Base-by-base conservation (phyloP, 2,329 filamentous ascomycete species). In the Aspergillus sp. region DNA sequence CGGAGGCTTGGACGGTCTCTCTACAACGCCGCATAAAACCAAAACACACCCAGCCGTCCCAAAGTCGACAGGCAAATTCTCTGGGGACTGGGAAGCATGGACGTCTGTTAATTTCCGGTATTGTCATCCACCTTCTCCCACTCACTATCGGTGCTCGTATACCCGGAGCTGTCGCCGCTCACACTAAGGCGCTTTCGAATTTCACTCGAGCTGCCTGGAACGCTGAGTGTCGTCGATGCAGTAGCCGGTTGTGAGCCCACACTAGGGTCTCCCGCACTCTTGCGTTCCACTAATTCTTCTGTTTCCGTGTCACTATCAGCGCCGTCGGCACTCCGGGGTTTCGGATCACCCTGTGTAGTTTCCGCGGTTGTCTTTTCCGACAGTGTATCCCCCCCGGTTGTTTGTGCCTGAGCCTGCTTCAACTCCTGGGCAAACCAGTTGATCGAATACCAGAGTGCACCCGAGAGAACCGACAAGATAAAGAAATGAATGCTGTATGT, bases 381-480 rank as follows among this genome's bases (percentile, higher is more conserved):
- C 64, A 66, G 74, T 67, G 73, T 75, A 66, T 68, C 71, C 67
- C 73, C 76, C 70, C 80, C 72, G 59, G 70, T 68, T 62, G 79
- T 73, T 62, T 74, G 80, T 17, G 79, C 79, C 62, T 83, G 80
- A 65, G 80, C 79, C 66, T 81, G 75, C 31, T 74, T 71, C 52
- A 88, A 74, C 70, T 88, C 93, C 46, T 78, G 78, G 55, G 91
- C 92, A 71, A 99, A 98, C 95, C 95, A 99, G 83, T 98, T 98
- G 78, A 98, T 93, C 57, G 90, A 86, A 80, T 85, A 92, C 95
- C 95, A 99, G 37, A 98, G 82, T 4, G 90, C 90, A 33, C 79
- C 93, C 62, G 86, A 91, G 9, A 99, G 80, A 58, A 87, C 69
- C 12, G 91, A 96, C 6, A 99, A 84, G 57, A 93, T 82, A 62